Evolutionary conservation across 805 yeast species (phyloP), one percentile per base, ranked within the genome.

Genomic region (Candida patagonica): DNA sequence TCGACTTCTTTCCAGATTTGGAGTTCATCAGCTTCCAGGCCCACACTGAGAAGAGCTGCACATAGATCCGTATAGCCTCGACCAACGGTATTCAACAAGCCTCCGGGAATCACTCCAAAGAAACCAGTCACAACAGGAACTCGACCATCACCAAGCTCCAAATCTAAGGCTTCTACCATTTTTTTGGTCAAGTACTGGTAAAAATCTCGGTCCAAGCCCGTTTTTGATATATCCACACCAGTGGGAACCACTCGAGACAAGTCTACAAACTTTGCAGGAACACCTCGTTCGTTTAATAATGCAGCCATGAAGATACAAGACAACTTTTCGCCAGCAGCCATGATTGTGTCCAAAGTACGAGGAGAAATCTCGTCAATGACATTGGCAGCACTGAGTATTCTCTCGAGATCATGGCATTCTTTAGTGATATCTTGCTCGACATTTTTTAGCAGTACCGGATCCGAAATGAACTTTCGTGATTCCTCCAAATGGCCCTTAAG

Each of bases 1-100:
- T 92, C 98, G 38, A 92, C 98, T 66, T 92, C 98, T 55, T 92
- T 92, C 98, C 98, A 92, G 37, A 92, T 85, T 65, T 92, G 98
- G 46, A 92, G 70, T 63, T 92, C 98, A 33, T 86, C 94, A 4
- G 97, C 96, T 46, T 71, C 75, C 37, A 81, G 63, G 1, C 96
- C 98, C 22, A 92, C 97, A 0, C 98, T 96, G 29, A 87, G 74
- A 55, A 92, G 70, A 1, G 97, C 98, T 15, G 98, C 98, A 68
- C 98, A 92, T 52, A 92, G 67, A 60, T 92, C 98, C 7, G 98
- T 92, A 63, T 92, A 92, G 27, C 98, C 98, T 57, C 98, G 78
- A 33, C 98, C 98, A 42, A 92, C 95, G 38, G 94, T 85, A 53
- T 81, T 81, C 49, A 92, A 67, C 42, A 92, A 66, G 12, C 98